phyloP scores from a whole-genome alignment of 495 filamentous ascomycete genomes.

The Poronia punctata region DNA sequence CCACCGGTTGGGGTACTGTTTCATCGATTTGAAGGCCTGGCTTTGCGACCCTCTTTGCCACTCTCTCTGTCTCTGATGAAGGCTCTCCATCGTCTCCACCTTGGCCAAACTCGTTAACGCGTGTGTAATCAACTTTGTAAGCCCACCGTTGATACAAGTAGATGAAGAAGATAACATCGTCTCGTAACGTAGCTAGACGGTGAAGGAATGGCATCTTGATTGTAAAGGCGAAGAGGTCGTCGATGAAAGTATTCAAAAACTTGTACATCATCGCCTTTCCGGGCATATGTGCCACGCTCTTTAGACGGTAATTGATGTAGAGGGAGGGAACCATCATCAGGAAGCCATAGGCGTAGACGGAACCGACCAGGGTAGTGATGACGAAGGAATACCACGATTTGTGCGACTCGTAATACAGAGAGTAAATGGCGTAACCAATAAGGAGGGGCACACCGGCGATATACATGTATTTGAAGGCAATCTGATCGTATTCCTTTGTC shows the following conservation, averaged over 20 bases:
- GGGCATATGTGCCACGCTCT: slow-evolving; percentile 97
- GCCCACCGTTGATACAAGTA: slow-evolving; percentile 94
- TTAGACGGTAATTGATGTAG: slow-evolving; percentile 98
- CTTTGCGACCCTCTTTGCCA: too few species aligned
- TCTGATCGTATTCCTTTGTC: slow-evolving; percentile 96
- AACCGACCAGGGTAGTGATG: slow-evolving; percentile 84
- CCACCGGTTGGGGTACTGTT: too few species aligned
- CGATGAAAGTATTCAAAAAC: slow-evolving; percentile 71
- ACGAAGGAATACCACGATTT: slow-evolving; percentile 97
- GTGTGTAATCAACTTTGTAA: slow-evolving; percentile 86
- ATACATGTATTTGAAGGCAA: slow-evolving; percentile 96
- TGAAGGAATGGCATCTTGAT: slow-evolving; percentile 98
- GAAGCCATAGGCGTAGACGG: slow-evolving; percentile 96
- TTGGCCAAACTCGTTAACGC: slow-evolving; percentile 97
- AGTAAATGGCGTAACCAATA: slow-evolving; percentile 83
- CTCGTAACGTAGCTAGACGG: slow-evolving; percentile 85
- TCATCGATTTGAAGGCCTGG: too few species aligned
- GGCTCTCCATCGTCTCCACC: slow-evolving; percentile 78
- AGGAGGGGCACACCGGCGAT: slow-evolving; percentile 83
- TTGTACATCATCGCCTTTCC: slow-evolving; percentile 95
- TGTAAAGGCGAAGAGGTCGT: slow-evolving; percentile 84
- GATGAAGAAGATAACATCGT: slow-evolving; percentile 97
- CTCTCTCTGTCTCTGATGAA: slow-evolving; percentile 23
- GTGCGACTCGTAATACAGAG: slow-evolving; percentile 85
- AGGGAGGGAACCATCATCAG: slow-evolving; percentile 97